Conservation (phyloP, 1,139 yeast species). For the Eremothecium sinecaudum region DNA sequence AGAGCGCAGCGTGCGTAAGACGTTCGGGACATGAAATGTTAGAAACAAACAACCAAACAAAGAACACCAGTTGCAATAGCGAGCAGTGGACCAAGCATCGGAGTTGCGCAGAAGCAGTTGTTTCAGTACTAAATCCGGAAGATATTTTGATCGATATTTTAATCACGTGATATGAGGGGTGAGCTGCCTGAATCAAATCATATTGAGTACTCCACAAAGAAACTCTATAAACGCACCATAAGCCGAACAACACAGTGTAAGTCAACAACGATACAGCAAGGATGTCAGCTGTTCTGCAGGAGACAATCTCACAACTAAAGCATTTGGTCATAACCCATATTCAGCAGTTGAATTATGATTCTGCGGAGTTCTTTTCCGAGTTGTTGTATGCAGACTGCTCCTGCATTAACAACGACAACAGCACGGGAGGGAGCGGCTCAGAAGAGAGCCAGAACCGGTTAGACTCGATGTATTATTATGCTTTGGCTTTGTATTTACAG, state of each 20-base stretch:
- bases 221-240: not conserved
- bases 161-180: no score
- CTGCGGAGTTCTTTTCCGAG: slow-evolving; percentile 28
- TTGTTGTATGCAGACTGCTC: slow-evolving; percentile 22
- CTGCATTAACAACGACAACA: slow-evolving; percentile 5
- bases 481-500: slow-evolving; percentile 22
- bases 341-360: slow-evolving; percentile 24
- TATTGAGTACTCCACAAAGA: no score
- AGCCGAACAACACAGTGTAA: slow-evolving; percentile 1
- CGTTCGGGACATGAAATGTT: no score
- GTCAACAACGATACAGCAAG: slow-evolving; percentile 4
- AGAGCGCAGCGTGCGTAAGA: no score
- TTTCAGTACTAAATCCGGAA: no score
- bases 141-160: no score
- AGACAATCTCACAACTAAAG: slow-evolving; percentile 4
- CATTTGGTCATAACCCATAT: slow-evolving; percentile 8
- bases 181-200: no score
- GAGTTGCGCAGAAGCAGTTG: no score
- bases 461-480: slow-evolving; percentile 23
- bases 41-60: no score
- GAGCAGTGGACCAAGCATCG: no score
- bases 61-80: no score
- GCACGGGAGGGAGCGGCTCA: slow-evolving; percentile 1
- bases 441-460: slow-evolving; percentile 16
- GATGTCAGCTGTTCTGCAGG: slow-evolving; percentile 5